Evolutionary conservation across 176 grass and related monocot species (phyloP).

Genomic region (Leersia perrieri): DNA sequence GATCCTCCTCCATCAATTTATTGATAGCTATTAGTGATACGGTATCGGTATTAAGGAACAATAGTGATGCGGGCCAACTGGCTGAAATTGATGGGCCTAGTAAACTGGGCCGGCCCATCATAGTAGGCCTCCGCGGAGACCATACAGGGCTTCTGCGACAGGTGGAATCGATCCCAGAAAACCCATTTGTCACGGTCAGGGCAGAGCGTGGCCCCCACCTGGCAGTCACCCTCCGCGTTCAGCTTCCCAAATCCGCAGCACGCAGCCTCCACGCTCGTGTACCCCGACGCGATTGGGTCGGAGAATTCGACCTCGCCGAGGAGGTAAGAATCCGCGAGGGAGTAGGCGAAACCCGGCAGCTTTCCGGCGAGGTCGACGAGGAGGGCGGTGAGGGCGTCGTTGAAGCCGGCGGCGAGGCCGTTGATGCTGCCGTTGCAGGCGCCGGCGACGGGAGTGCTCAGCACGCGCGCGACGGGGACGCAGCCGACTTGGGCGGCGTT

Average conservation of each 20-base stretch:
- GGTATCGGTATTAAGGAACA: too few species aligned
- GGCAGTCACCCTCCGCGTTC: background rate
- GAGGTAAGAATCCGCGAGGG: constrained; percentile 14
- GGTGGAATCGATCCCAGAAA: constrained; percentile 22
- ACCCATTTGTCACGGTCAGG: background rate
- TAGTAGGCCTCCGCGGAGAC: background rate
- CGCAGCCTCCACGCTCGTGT: background rate
- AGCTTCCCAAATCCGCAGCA: constrained; percentile 24
- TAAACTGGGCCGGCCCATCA: background rate
- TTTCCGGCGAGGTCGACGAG: background rate
- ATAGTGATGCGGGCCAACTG: too few species aligned
- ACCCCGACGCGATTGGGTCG: background rate
- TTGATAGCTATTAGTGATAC: too few species aligned
- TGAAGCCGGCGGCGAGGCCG: constrained; percentile 17
- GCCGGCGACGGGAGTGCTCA: background rate
- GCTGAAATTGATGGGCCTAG: constrained; percentile 19
- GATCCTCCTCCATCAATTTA: too few species aligned
- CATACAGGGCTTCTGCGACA: background rate
- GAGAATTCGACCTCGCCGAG: background rate
- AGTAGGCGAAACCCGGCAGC: constrained; percentile 1
- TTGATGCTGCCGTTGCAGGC: constrained; percentile 1
- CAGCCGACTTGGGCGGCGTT: constrained; percentile 18
- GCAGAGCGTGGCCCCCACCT: background rate
- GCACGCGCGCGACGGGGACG: background rate
- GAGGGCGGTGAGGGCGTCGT: background rate